Conservation (phyloP, 176 grass and related monocot species). For the Elymus sibiricus region DNA sequence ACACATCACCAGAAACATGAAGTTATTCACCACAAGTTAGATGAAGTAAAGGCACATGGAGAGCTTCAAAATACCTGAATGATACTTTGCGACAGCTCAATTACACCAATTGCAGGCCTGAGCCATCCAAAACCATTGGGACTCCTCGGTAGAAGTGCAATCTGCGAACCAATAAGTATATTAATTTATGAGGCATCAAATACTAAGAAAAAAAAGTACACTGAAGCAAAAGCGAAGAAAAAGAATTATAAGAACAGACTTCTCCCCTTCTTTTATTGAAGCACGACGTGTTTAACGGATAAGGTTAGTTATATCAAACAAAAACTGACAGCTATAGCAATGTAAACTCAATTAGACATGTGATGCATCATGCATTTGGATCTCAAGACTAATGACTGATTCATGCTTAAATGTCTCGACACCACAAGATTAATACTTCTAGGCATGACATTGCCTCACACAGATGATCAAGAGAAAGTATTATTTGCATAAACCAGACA, state of each 20-base stretch:
- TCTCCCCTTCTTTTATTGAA: neutral
- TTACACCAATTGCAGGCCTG: conserved; percentile 81
- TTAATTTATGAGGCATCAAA: neutral
- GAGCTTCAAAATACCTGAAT: conserved; percentile 61
- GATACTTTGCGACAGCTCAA: conserved; percentile 98
- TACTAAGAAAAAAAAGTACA: neutral
- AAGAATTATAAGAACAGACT: neutral
- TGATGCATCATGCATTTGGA: neutral
- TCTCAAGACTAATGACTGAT: neutral
- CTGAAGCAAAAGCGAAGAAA: neutral
- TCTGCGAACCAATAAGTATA: conserved; percentile 45
- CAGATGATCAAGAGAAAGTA: neutral
- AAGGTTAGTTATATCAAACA: neutral
- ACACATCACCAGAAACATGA: neutral
- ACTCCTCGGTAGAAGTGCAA: conserved; percentile 82
- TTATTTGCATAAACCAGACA: neutral
- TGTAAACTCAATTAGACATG: neutral
- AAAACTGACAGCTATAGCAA: neutral
- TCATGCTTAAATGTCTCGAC: neutral
- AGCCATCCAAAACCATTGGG: conserved; percentile 89
- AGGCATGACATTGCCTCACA: neutral
- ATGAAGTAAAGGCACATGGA: neutral
- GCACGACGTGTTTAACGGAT: neutral
- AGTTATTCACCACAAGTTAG: neutral
- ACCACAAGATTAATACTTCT: neutral